Evolutionary conservation across 2,329 filamentous ascomycete genomes (phyloP), one percentile per base, ranked within the genome.

Genomic region (Xylaria sp.): DNA sequence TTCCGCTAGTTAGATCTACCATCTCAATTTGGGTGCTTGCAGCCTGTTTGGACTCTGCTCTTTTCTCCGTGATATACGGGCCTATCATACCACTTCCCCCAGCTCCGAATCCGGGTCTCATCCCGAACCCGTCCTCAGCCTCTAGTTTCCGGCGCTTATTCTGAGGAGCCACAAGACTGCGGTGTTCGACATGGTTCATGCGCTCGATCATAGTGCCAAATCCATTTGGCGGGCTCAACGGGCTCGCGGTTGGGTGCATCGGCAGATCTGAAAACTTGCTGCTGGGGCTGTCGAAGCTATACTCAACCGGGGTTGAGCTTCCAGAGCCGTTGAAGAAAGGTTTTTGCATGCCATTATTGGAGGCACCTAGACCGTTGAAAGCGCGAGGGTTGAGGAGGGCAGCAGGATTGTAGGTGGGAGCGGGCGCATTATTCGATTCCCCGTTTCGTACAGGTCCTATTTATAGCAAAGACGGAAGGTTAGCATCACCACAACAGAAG

Each of bases 161-260:
- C 22, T 91, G 87, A 2, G 85, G 83, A 47, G 63, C 27, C 33
- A 82, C 75, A 77, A 83, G 69, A 75, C 82, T 73, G 29, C 94
- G 90, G 58, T 90, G 85, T 71, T 92, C 86, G 15, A 96, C 87
- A 71, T 90, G 89, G 76, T 94, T 92, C 76, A 94, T 84, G 36
- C 88, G 86, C 77, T 96, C 92, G 51, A 97, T 87, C 81, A 94
- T 87, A 62, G 81, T 80, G 10, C 85, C 83, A 71, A 88, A 84
- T 29, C 87, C 86, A 57, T 75, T 78, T 27, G 65, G 49, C 22
- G 47, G 53, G 39, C 25, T 44, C 27, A 29, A 22, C 2, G 47
- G 44, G 44, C 53, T 59, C 9, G 39, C n/a, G 27, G 51, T 7
- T 15, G 62, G 62, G n/a, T 67, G 59, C 20, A 66, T 27, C 15